Conservation (phyloP, 192 early-diverging fungal species). For the Entomortierella chlamydospora region DNA sequence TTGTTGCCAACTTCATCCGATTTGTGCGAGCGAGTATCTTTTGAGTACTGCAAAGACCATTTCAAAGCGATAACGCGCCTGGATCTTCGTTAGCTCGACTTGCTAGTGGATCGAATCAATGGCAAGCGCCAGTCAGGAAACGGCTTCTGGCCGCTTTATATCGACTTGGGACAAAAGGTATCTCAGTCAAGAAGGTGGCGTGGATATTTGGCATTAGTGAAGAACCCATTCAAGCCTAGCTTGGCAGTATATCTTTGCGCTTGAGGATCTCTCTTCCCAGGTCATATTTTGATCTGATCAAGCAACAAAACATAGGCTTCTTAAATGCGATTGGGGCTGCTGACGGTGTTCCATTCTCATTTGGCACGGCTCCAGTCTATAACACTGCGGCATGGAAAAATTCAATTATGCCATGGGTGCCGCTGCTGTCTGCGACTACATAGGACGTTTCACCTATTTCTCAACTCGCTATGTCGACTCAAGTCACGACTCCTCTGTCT, state of each 20-base stretch:
- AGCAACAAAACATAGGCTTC: slow-evolving; percentile 8
- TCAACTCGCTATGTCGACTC: slow-evolving; percentile 11
- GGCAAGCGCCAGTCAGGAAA: background rate
- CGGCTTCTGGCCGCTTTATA: slow-evolving; percentile 2
- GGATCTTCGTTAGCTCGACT: background rate
- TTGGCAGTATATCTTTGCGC: slow-evolving; percentile 10
- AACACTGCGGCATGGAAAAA: slow-evolving; percentile 6
- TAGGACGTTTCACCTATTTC: slow-evolving; percentile 9
- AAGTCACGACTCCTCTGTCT: slow-evolving; percentile 4
- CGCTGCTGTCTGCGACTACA: slow-evolving; percentile 21
- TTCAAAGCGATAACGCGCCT: background rate
- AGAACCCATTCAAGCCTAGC: background rate
- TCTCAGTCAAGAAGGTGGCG: background rate
- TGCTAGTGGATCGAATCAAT: no score
- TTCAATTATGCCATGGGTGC: slow-evolving; percentile 17
- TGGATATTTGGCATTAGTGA: slow-evolving; percentile 1
- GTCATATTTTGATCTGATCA: slow-evolving; percentile 19
- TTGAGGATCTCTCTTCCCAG: background rate
- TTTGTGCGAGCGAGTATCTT: no score
- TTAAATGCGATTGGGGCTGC: slow-evolving; percentile 15
- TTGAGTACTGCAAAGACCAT: background rate
- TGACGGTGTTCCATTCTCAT: slow-evolving; percentile 20
- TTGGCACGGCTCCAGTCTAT: slow-evolving; percentile 3
- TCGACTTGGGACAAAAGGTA: slow-evolving; percentile 10
- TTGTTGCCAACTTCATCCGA: no score